Percentiles rank a stretch among this genome's conserved stretches.
phyloP scores from a whole-genome alignment of 2,329 filamentous ascomycete genomes.

The Rhynchosporium graminicola region DNA sequence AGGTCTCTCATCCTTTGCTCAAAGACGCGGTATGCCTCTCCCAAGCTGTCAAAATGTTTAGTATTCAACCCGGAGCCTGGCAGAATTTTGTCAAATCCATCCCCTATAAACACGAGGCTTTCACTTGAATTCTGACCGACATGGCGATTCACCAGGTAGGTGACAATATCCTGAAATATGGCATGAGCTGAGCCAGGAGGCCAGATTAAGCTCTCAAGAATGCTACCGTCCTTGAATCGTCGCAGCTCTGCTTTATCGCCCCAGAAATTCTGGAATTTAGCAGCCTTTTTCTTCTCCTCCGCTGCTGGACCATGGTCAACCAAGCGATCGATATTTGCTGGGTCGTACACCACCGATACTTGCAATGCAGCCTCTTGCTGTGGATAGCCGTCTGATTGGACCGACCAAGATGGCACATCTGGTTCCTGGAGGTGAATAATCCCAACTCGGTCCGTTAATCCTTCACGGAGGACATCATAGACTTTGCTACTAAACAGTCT shows the following conservation, averaged over 20 bases:
- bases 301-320: slow-evolving; percentile 88
- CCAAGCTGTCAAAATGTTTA: slow-evolving; percentile 66
- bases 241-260: slow-evolving; percentile 89
- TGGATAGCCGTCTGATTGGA: slow-evolving; percentile 45
- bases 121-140: slow-evolving; percentile 55
- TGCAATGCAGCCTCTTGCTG: slow-evolving; percentile 47
- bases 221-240: slow-evolving; percentile 93
- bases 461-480: slow-evolving; percentile 65
- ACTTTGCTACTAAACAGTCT: slow-evolving; percentile 54
- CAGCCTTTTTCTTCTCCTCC: slow-evolving; percentile 81
- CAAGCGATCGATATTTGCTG: slow-evolving; percentile 68
- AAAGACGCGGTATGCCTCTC: slow-evolving; percentile 69
- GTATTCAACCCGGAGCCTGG: slow-evolving; percentile 40
- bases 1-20: slow-evolving; percentile 76
- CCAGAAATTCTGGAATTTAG: slow-evolving; percentile 88
- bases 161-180: slow-evolving; percentile 78
- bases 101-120: slow-evolving; percentile 46
- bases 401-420: slow-evolving; percentile 47
- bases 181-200: slow-evolving; percentile 59
- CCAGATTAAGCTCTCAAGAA: slow-evolving; percentile 92
- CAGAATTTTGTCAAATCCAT: slow-evolving; percentile 50
- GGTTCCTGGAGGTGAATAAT: slow-evolving; percentile 61
- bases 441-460: slow-evolving; percentile 73
- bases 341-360: slow-evolving; percentile 72
- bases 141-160: slow-evolving; percentile 70